Conservation (phyloP, 176 grass and related monocot genomes). For the Zoysia japonica region DNA sequence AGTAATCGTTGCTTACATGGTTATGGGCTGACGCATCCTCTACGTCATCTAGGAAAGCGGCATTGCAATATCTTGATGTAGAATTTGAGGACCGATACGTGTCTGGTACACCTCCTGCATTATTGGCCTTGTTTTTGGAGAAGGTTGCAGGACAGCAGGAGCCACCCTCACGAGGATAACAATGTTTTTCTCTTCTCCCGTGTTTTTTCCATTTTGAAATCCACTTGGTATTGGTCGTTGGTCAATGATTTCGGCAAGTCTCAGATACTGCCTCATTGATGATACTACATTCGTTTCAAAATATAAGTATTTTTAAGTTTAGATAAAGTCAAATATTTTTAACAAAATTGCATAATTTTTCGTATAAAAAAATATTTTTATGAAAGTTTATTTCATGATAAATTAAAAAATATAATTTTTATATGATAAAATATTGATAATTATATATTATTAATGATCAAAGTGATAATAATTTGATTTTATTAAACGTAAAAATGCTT, state of each 20-base stretch:
- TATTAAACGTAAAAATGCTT: no score
- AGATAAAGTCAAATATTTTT: no score
- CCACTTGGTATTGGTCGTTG: background rate
- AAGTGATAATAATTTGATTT: no score
- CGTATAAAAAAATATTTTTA: no score
- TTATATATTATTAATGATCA: no score
- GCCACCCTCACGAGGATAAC: background rate
- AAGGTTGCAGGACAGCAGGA: slow-evolving; percentile 13
- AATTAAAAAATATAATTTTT: no score
- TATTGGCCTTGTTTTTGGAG: slow-evolving; percentile 19
- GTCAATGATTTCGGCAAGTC: background rate
- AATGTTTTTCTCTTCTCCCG: background rate
- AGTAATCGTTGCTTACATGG: background rate
- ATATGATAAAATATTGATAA: no score
- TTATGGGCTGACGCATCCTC: background rate
- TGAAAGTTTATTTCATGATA: no score
- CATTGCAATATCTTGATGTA: background rate
- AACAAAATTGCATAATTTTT: no score
- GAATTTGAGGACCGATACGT: background rate
- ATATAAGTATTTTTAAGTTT: no score
- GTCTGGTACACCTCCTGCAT: background rate
- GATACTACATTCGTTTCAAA: background rate
- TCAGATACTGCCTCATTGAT: background rate
- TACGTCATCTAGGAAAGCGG: background rate
- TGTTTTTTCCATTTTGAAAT: background rate